phyloP scores from a whole-genome alignment of 139 green algal genomes.

The Micractinium sp. region DNA sequence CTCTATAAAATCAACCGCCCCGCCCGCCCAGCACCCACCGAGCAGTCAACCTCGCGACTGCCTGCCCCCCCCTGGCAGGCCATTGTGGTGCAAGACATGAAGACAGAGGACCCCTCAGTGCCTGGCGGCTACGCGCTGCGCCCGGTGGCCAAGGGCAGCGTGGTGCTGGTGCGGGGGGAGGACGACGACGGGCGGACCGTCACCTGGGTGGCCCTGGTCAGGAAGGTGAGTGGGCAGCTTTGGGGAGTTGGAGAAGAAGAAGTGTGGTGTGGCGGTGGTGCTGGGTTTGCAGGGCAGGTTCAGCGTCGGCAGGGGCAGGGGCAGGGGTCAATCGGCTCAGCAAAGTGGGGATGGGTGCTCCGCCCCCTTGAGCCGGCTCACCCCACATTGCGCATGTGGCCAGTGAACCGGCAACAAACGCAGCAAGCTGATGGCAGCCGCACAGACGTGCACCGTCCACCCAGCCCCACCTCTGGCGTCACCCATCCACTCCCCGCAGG shows the following conservation, averaged over 20 bases:
- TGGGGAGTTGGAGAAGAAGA: neutral
- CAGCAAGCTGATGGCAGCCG: too few relatives aligned
- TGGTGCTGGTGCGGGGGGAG: constrained; percentile 20
- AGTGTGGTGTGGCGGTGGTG: too few relatives aligned
- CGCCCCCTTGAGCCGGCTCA: too few relatives aligned
- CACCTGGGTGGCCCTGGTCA: constrained; percentile 19
- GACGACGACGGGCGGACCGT: neutral
- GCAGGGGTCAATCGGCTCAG: too few relatives aligned
- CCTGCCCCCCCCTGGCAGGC: neutral
- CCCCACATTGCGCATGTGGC: too few relatives aligned
- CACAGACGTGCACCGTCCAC: neutral
- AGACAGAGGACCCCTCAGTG: neutral
- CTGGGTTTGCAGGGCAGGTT: too few relatives aligned
- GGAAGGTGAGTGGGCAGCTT: constrained; percentile 1
- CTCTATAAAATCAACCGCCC: too few relatives aligned
- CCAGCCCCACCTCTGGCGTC: neutral
- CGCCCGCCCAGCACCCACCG: too few relatives aligned
- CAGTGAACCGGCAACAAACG: too few relatives aligned
- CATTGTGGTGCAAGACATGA: constrained; percentile 17
- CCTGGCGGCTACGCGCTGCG: neutral
- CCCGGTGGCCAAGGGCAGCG: neutral
- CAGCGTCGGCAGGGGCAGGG: too few relatives aligned
- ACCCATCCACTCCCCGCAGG: neutral
- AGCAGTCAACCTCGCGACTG: neutral
- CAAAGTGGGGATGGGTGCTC: too few relatives aligned